phyloP scores from a whole-genome alignment of 169 alveolate species.

The Babesia bigemina region DNA sequence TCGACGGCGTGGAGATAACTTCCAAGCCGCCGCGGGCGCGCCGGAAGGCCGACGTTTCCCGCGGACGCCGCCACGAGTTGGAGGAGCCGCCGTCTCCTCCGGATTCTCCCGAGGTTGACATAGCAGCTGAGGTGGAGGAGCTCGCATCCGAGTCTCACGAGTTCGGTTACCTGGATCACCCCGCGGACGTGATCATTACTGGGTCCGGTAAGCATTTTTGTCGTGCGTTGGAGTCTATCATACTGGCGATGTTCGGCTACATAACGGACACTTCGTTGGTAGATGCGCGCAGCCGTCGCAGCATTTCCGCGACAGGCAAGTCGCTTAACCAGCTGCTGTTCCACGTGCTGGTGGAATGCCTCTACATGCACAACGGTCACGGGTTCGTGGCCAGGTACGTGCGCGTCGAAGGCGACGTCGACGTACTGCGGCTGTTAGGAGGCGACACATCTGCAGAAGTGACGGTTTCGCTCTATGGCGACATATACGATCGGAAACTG shows the following conservation, averaged over 20 bases:
- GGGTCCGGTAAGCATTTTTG: constrained; percentile 62
- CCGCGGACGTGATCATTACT: constrained; percentile 75
- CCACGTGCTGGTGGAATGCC: constrained; percentile 67
- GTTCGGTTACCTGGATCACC: constrained; percentile 73
- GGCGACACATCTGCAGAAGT: constrained; percentile 18
- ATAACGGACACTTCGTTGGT: constrained; percentile 69
- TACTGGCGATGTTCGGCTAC: constrained; percentile 68
- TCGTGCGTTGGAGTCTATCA: constrained; percentile 63
- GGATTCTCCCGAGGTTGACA: neutral
- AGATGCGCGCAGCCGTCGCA: constrained; percentile 22
- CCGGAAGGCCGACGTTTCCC: neutral
- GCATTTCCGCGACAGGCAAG: constrained; percentile 40
- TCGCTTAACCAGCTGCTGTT: constrained; percentile 46
- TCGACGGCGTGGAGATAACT: constrained; percentile 23
- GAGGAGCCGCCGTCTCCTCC: neutral
- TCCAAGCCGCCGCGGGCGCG: constrained; percentile 43
- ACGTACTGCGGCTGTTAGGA: neutral
- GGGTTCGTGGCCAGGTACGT: constrained; percentile 69
- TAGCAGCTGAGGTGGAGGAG: neutral
- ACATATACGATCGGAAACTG: constrained; percentile 31
- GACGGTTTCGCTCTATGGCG: constrained; percentile 61
- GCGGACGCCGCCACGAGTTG: neutral
- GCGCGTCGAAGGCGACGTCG: constrained; percentile 8
- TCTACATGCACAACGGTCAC: constrained; percentile 70
- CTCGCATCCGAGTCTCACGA: constrained; percentile 11